Evolutionary conservation across 116 monocot genomes (phyloP), one percentile per base, ranked within the genome.

Genomic region (Cymodocea nodosa): DNA sequence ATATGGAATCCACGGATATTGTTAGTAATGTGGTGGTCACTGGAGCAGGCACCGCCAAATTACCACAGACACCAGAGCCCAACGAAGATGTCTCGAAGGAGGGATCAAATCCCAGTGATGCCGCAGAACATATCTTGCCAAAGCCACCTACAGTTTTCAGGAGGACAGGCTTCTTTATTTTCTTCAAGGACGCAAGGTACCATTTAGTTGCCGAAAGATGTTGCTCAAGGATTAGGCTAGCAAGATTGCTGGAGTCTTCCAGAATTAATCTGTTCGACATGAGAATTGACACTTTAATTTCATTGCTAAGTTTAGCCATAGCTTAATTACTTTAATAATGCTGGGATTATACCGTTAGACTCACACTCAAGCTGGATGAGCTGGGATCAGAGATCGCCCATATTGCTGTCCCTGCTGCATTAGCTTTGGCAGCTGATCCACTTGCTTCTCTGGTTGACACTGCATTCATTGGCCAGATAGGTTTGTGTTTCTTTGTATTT

Each of bases 371-470:
- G 79, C 54, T 78, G 60, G 94, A 94, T 74, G 86, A 86, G 25
- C 67, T 94, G 23, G 89, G 94, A 13, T 58, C 44, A 44, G 94
- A 94, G 76, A 71, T 94, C 58, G 67, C 79, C 59, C 53, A 76
- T 30, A 86, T 94, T 24, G 80, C 89, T 24, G 66, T 94, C 23
- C 94, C 94, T 17, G 89, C 94, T 20, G 81, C 89, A 54, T 73
- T 94, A 64, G 94, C 89, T 57, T 72, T 94, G 37, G 80, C 86
- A 35, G 94, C 89, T 59, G 89, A 94, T 71, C 94, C 94, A 14
- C 68, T 94, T 66, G 94, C 94, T 75, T 94, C 94, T 49, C 73
- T 94, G 1, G 62, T 89, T 23, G 94, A 94, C 65, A 94, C 94
- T 2, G 94, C 94, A 52, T 94, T 94, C 66, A 67, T 94, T 37